Conservation (phyloP, 2,329 filamentous ascomycete genomes). For the Graphiopsis chlorocephala region DNA sequence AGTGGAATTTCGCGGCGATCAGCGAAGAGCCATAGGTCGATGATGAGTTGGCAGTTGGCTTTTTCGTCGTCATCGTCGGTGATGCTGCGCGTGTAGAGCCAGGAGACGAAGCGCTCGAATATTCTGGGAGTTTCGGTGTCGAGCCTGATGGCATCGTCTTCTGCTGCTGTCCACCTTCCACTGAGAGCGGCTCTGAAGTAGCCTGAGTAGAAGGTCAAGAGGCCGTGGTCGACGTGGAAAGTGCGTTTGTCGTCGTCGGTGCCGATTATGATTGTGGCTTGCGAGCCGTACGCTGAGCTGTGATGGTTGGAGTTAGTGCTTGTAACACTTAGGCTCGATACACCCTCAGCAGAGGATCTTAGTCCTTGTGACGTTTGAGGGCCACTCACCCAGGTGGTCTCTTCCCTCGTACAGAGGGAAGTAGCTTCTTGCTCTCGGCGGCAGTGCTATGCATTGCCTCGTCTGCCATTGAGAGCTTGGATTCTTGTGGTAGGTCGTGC, state of each 20-base stretch:
- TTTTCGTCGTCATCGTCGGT: neutral
- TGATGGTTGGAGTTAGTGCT: neutral
- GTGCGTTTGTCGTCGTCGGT: slow-evolving; percentile 3
- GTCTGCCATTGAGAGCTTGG: neutral
- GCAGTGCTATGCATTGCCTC: neutral
- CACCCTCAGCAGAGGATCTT: neutral
- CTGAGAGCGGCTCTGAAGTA: slow-evolving; percentile 25
- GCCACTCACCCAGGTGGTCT: neutral
- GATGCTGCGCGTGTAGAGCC: slow-evolving; percentile 20
- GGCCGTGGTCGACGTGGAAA: slow-evolving; percentile 23
- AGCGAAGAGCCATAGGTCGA: slow-evolving; percentile 14
- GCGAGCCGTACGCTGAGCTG: neutral
- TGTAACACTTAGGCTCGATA: too few relatives aligned
- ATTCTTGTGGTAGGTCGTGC: neutral
- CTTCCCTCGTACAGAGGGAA: neutral
- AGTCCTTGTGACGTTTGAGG: neutral
- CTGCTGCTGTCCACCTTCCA: slow-evolving; percentile 18
- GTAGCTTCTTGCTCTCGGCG: neutral
- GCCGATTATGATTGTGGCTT: slow-evolving; percentile 18
- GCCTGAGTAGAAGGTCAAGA: slow-evolving; percentile 25
- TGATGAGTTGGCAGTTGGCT: neutral
- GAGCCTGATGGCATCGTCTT: slow-evolving; percentile 14
- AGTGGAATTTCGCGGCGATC: slow-evolving; percentile 18
- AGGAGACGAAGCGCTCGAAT: slow-evolving; percentile 20
- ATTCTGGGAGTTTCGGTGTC: slow-evolving; percentile 17